Evolutionary conservation across 192 early-diverging fungal species (phyloP).

Genomic region (Linnemannia schmuckeri): DNA sequence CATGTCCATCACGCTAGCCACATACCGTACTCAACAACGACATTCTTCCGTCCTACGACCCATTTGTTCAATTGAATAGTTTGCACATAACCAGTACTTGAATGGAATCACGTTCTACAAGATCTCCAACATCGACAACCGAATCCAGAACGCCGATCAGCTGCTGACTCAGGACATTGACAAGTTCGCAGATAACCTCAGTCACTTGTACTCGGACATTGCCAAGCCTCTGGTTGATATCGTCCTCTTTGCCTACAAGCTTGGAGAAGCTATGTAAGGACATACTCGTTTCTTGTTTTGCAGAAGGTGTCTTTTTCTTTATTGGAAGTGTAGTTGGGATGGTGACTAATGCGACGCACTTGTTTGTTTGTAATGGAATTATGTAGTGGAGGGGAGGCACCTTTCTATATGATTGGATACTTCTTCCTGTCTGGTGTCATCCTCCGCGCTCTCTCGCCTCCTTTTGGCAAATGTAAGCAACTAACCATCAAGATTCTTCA

Average conservation of each 20-base stretch:
- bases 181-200: conserved; percentile 76
- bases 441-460: conserved; percentile 80
- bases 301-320: not conserved
- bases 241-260: conserved; percentile 80
- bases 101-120: conserved; percentile 87
- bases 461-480: conserved; percentile 79
- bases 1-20: not conserved
- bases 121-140: conserved; percentile 83
- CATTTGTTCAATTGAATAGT: conserved; percentile 33
- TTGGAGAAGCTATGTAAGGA: conserved; percentile 74
- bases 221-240: conserved; percentile 83
- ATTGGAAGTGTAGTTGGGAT: not conserved
- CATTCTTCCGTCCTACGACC: not conserved
- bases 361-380: not conserved
- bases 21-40: not conserved
- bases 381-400: conserved; percentile 63
- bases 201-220: conserved; percentile 81
- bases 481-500: not conserved
- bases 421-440: conserved; percentile 73
- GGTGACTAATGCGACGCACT: not conserved
- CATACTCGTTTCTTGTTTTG: not conserved
- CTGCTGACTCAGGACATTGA: conserved; percentile 79
- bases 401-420: conserved; percentile 71
- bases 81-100: conserved; percentile 78
- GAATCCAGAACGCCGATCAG: conserved; percentile 83